phyloP scores from a whole-genome alignment of 805 yeast species.

The Kockiozyma suomiensis region DNA sequence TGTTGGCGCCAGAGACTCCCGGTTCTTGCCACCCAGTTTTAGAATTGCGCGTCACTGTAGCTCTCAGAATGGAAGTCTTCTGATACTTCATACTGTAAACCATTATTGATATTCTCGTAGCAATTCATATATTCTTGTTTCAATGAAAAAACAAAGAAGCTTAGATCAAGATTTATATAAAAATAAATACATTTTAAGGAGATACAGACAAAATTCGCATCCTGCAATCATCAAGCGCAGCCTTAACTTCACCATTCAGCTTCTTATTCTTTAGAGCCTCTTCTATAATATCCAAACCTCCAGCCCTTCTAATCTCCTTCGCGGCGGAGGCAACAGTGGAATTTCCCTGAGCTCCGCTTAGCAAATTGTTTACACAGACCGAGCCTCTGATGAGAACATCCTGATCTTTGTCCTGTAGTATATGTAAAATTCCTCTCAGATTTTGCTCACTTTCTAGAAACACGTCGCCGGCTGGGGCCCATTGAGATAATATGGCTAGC shows the following conservation, averaged over 20 bases:
- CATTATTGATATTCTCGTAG: no score
- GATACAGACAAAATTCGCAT: neutral
- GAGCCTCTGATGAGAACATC: slow-evolving; percentile 39
- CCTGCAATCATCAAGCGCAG: slow-evolving; percentile 5
- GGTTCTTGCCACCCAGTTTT: no score
- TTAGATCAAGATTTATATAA: no score
- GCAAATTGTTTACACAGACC: slow-evolving; percentile 35
- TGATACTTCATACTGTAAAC: no score
- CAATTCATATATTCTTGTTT: no score
- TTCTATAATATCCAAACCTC: neutral
- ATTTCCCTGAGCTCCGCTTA: slow-evolving; percentile 9
- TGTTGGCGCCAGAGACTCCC: no score
- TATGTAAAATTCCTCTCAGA: slow-evolving; percentile 34
- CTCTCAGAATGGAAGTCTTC: no score
- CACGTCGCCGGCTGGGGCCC: slow-evolving; percentile 42
- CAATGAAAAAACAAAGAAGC: no score
- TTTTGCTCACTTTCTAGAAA: slow-evolving; percentile 39
- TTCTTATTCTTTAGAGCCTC: neutral
- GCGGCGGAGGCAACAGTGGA: slow-evolving; percentile 4
- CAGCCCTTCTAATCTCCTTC: neutral
- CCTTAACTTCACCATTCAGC: neutral
- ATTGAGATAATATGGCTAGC: slow-evolving; percentile 45
- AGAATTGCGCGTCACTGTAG: no score
- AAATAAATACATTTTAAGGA: neutral
- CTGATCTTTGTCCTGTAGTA: slow-evolving; percentile 36